A percentile compares a stretch with the other conserved stretches of the same genome.
These are phyloP conservation scores for Magnolia officinalis DNA, from an alignment of 164 flowering plant genomes.

Conservation along the genomic window DNA sequence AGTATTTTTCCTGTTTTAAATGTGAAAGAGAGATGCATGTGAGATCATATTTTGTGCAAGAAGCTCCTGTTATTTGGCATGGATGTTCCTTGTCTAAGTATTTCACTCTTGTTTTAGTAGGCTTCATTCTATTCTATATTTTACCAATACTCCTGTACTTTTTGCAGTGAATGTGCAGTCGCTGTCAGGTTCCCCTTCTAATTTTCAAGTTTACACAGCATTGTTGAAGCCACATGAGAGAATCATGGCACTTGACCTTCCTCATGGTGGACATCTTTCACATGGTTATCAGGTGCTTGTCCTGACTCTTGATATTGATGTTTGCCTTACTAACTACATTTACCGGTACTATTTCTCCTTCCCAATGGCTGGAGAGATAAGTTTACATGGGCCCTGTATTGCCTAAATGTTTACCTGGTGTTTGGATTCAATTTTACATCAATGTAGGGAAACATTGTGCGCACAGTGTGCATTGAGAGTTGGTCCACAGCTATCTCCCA, in stretches of 20 bases:
- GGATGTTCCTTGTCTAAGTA: neutral
- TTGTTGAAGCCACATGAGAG: conserved; percentile 91
- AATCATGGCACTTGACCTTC: conserved; percentile 99
- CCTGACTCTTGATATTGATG: no score
- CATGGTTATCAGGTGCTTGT: conserved; percentile 70
- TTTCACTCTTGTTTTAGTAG: neutral
- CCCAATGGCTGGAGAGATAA: neutral
- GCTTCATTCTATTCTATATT: conserved; percentile 1
- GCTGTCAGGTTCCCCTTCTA: conserved; percentile 91
- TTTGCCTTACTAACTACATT: no score
- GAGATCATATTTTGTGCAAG: no score
- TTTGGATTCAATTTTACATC: no score
- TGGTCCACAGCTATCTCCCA: no score
- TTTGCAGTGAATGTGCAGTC: conserved; percentile 93
- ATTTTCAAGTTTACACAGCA: conserved; percentile 95
- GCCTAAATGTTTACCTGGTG: no score
- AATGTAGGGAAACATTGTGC: no score
- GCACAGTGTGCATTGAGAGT: no score
- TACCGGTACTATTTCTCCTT: no score
- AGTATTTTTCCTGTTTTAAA: no score
- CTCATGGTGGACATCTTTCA: conserved; percentile 75
- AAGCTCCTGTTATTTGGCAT: neutral
- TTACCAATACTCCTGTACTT: neutral
- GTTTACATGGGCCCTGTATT: neutral
- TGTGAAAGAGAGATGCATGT: no score